A percentile compares a stretch with the other conserved stretches of the same genome.
Evolutionary conservation across 225 moss, liverwort and hornwort genomes (phyloP).

Genomic region (Takakia lepidozioides): DNA sequence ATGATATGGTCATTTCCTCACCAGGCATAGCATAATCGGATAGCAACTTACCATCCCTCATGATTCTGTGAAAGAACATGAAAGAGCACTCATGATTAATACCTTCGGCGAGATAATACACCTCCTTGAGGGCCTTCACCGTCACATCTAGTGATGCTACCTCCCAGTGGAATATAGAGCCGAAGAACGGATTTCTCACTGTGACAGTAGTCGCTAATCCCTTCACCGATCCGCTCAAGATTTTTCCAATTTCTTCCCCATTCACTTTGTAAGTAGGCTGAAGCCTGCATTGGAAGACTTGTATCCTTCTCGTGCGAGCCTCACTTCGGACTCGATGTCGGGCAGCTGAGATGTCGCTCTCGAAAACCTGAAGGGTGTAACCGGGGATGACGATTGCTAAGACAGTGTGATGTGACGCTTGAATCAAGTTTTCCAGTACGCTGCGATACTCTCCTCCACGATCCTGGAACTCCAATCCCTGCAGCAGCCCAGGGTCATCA

Average conservation of each 20-base stretch:
- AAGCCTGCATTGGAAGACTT: constrained; percentile 26
- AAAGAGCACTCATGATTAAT: too few species aligned
- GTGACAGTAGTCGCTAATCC: too few species aligned
- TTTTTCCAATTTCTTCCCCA: constrained; percentile 1
- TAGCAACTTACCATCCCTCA: too few species aligned
- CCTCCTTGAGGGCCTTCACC: too few species aligned
- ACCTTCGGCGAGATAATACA: too few species aligned
- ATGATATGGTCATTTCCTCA: too few species aligned
- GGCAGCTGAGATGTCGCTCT: constrained; percentile 11
- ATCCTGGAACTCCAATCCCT: constrained; percentile 11
- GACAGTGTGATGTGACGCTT: constrained; percentile 9
- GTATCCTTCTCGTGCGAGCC: constrained; percentile 7
- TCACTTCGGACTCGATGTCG: constrained; percentile 12
- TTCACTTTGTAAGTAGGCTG: constrained; percentile 14
- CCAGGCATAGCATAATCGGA: too few species aligned
- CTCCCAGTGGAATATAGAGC: too few species aligned
- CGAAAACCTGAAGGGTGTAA: constrained; percentile 20
- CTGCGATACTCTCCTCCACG: constrained; percentile 1
- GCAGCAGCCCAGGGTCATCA: too few species aligned
- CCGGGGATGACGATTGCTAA: constrained; percentile 26
- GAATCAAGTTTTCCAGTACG: constrained; percentile 14
- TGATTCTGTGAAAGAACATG: too few species aligned
- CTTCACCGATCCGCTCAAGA: neutral
- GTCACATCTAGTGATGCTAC: too few species aligned
- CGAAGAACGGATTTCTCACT: too few species aligned